Base-by-base conservation (phyloP, 202 grass and related monocot species). In the Saccharum hybrid region DNA sequence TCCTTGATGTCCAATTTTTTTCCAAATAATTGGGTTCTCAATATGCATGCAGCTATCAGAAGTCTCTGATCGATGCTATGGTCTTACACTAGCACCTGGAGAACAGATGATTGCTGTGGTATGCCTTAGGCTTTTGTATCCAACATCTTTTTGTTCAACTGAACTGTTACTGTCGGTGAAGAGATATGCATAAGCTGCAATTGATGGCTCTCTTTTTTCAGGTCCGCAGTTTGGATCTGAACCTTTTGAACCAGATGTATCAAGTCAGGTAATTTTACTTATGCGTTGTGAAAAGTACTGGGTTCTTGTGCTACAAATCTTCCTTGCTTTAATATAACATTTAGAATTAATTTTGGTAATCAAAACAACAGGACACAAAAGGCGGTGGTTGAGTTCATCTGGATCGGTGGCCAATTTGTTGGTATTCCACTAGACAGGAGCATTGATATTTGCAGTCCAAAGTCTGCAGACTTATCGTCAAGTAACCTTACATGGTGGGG, bases 221-320 rank as follows among this genome's bases (percentile, higher is more conserved):
- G 95, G 92, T 95, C 38, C 90, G 87, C 61, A 88, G 83, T 76
- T 90, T 98, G 84, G 90, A 95, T 72, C 54, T 63, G 2, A 87
- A 90, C 51, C 74, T 93, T 66, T 74, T 98, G 81, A 84, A 98
- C 62, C 96, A 87, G 79, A 98, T 98, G 92, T 98, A 98, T 90
- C 90, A 98, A 84, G 90, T 86, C 89, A 94, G 95, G 95, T 98
- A 75, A 77, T 76, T 37, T 67, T 76, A 34, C 77, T 84, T 83
- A 54, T 41, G 73, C 49, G 36, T 69, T 86, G 40, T 37, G n/a
- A 12, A 56, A 72, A 76, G 74, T 77, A 39, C 7, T 22, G 7
- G 37, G 26, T 57, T 56, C 19, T 41, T 69, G n/a, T 81, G 28
- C 19, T 81, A 56, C 8, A 56, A 66, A 63, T 75, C 0, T 62